Evolutionary conservation across 805 yeast genomes (phyloP), one percentile per base, ranked within the genome.

Genomic region (Starmera pachycereana): DNA sequence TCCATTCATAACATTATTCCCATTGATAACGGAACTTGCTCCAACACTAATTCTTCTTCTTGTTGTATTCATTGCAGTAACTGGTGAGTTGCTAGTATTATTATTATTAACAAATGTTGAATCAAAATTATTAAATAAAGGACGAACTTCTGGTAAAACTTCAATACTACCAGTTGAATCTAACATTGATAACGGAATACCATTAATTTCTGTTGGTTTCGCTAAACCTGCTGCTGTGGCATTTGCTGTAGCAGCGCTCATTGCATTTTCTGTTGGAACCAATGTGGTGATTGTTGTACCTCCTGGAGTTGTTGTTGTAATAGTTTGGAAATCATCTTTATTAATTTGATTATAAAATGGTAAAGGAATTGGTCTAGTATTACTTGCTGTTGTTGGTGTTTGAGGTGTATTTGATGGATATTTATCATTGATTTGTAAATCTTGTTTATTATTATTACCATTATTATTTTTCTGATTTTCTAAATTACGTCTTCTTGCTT

Each of bases 341-440:
- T 89, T 82, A 53, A 88, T 88, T 58, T 88, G 96, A 54, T 84
- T 85, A 60, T 87, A 88, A 53, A 88, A 82, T 8, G 97, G 96
- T 35, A 88, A 63, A 9, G 97, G 96, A 16, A 47, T 44, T 10
- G 47, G 60, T 39, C 58, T 48, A 45, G 52, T 59, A 29, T 43
- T 38, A 28, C 45, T 52, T 22, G 27, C 27, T 14, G 41, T 44
- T 3, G 35, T 29, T 11, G n/a, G 12, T 33, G 28, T 28, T 25
- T 5, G 30, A 12, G 8, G 61, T 57, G 31, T 60, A 55, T 28
- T 67, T 65, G 12, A 47, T 38, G 4, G 54, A 16, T 16, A 16
- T 4, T 57, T 22, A 5, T 3, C 27, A 22, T 3, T 22, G 27
- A 22, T 22, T 22, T 6, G 27, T 22, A 22, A 22, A 22, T 7